Evolutionary conservation across 805 yeast species (phyloP).

Genomic region (Hanseniaspora guilliermondii): DNA sequence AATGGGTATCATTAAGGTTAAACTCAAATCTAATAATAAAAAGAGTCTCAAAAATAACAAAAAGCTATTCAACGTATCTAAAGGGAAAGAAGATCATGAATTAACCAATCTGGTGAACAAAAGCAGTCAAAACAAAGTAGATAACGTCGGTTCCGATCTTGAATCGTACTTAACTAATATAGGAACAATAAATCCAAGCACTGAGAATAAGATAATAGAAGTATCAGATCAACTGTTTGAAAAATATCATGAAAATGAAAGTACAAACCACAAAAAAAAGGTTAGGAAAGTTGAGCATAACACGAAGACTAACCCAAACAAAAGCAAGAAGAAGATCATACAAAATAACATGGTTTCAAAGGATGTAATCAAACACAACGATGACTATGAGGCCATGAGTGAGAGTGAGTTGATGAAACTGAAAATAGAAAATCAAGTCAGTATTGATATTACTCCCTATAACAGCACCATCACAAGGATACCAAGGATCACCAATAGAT

Average conservation of each 20-base stretch:
- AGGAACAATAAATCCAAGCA: neutral
- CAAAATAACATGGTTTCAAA: neutral
- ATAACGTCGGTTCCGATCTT: neutral
- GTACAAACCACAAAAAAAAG: neutral
- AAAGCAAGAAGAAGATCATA: neutral
- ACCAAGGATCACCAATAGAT: neutral
- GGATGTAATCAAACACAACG: neutral
- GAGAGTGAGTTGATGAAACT: neutral
- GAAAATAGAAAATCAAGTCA: slow-evolving; percentile 4
- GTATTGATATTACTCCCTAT: neutral
- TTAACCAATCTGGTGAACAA: too few species aligned
- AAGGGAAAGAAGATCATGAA: neutral
- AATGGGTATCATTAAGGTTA: neutral
- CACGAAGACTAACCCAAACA: neutral
- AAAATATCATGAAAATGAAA: neutral
- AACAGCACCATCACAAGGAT: neutral
- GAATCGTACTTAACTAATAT: neutral
- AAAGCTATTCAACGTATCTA: neutral
- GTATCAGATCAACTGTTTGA: neutral
- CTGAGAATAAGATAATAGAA: neutral
- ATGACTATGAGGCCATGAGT: neutral
- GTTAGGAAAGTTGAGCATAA: neutral
- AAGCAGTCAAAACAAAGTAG: neutral
- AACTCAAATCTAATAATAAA: neutral
- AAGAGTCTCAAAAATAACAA: neutral